These are phyloP conservation scores for Artemisia annua DNA, from an alignment of 129 eudicot species.

Conservation along the genomic window DNA sequence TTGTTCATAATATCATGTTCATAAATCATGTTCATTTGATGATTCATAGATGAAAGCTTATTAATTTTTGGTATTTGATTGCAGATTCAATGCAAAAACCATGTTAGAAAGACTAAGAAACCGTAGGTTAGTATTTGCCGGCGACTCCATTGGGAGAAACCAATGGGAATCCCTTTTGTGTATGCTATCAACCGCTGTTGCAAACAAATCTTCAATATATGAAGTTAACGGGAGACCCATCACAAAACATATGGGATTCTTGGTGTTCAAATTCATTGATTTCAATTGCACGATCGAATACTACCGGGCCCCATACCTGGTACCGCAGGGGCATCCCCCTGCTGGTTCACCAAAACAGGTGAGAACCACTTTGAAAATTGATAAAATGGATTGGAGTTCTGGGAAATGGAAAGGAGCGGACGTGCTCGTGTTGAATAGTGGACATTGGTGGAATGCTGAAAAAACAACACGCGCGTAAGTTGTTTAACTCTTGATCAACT, in stretches of 20 bases:
- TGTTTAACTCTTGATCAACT: neutral
- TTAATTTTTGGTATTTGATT: conserved; percentile 10
- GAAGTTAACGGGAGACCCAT: conserved; percentile 84
- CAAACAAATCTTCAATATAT: conserved; percentile 56
- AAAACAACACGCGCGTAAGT: conserved; percentile 68
- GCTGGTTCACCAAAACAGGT: conserved; percentile 53
- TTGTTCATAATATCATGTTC: no score
- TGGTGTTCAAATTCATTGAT: conserved; percentile 61
- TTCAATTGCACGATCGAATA: conserved; percentile 83
- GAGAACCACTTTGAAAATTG: conserved; percentile 59
- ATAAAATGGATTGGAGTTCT: conserved; percentile 69
- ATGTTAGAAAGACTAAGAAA: conserved; percentile 70
- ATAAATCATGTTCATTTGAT: neutral
- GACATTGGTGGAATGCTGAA: conserved; percentile 89
- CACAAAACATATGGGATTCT: conserved; percentile 70
- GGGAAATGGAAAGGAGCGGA: conserved; percentile 70
- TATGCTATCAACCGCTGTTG: conserved; percentile 62
- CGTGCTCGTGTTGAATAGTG: conserved; percentile 66
- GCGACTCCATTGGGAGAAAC: conserved; percentile 90
- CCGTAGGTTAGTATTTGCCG: conserved; percentile 67
- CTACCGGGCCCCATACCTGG: conserved; percentile 74
- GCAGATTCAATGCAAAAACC: conserved; percentile 66
- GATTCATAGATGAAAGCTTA: neutral
- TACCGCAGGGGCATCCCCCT: conserved; percentile 66
- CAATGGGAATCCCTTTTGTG: conserved; percentile 96